Evolutionary conservation across 805 yeast species (phyloP).

Genomic region (Schwanniomyces yamadae): DNA sequence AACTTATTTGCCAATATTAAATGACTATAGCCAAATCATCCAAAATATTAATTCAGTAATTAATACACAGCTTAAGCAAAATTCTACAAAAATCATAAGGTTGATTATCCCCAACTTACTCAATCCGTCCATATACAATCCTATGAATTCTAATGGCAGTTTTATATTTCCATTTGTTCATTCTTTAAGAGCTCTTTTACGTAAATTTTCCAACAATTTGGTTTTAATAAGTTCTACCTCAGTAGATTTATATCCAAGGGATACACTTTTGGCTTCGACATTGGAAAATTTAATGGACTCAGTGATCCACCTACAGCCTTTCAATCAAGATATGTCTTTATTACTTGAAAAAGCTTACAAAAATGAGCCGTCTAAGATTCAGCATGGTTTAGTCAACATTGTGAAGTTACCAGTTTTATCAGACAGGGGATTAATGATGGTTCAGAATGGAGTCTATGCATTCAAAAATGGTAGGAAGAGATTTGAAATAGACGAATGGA

Average conservation of each 20-base stretch:
- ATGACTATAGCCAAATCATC: slow-evolving; percentile 21
- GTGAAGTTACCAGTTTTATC: slow-evolving; percentile 69
- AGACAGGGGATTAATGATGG: slow-evolving; percentile 78
- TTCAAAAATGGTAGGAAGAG: slow-evolving; percentile 80
- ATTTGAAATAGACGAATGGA: slow-evolving; percentile 91
- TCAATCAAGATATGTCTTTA: slow-evolving; percentile 68
- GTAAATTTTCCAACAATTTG: slow-evolving; percentile 45
- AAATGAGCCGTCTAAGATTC: slow-evolving; percentile 70
- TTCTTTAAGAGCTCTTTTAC: slow-evolving; percentile 52
- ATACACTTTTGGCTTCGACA: slow-evolving; percentile 44
- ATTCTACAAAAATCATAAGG: slow-evolving; percentile 53
- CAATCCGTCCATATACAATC: slow-evolving; percentile 72
- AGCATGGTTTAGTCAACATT: slow-evolving; percentile 83
- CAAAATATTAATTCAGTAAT: slow-evolving; percentile 44
- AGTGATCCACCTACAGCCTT: slow-evolving; percentile 75
- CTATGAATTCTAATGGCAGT: slow-evolving; percentile 43
- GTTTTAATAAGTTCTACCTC: slow-evolving; percentile 58
- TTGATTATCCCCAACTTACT: slow-evolving; percentile 73
- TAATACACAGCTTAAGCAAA: slow-evolving; percentile 32
- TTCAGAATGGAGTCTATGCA: slow-evolving; percentile 72
- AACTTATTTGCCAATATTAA: slow-evolving; percentile 46
- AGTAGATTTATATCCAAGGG: slow-evolving; percentile 63
- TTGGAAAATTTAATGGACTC: slow-evolving; percentile 63
- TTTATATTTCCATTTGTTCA: slow-evolving; percentile 61
- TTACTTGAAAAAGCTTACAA: slow-evolving; percentile 68